Evolutionary conservation across 2,329 filamentous ascomycete genomes (phyloP), one percentile per base, ranked within the genome.

Genomic region (Chrysoporthe cubensis): DNA sequence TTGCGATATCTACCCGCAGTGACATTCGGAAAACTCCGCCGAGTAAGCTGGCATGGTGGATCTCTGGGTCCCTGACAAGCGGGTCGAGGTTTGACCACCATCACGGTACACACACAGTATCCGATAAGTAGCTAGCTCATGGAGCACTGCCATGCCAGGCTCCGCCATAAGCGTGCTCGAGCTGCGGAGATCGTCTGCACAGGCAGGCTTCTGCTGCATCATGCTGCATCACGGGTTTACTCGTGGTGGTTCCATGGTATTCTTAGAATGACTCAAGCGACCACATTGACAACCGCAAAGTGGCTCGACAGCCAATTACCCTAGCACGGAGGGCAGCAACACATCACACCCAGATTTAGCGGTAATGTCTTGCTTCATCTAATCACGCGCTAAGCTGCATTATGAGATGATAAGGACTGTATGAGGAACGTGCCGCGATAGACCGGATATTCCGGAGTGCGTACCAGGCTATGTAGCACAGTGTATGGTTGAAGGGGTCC

Each of bases 101-200:
- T 40, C 5, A 4, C 34, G 3, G 13, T 37, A 42, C 16, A 21
- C n/a, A 16, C 56, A 58, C 56, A 58, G 56, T 58, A 8, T 42
- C 56, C 6, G 37, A 54, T 32, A 54, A 54, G n/a, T 21, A 54
- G 14, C n/a, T 21, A 54, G 37, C 50, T 54, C 26, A 26, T 18
- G 26, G 26, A 54, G 50, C 50, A 34, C 50, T 54, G 26, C 11
- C 4, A 34, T 54, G 50, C 21, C 13, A 32, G 21, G 5, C 21
- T 5, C 13, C 14, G 6, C 37, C 37, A 26, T 26, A 26, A 26
- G 26, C 26, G 11, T 52, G 21, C 48, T 52, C 21, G 21, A 9
- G 48, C 54, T 57, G 56, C 34, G 56, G 34, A 58, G 56, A 58
- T 40, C 32, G 18, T 57, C 9, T 42, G 37, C 56, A 58, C 11